These are phyloP conservation scores for Coemansia sp. DNA, from an alignment of 192 early-diverging fungal species.

Conservation along the genomic window DNA sequence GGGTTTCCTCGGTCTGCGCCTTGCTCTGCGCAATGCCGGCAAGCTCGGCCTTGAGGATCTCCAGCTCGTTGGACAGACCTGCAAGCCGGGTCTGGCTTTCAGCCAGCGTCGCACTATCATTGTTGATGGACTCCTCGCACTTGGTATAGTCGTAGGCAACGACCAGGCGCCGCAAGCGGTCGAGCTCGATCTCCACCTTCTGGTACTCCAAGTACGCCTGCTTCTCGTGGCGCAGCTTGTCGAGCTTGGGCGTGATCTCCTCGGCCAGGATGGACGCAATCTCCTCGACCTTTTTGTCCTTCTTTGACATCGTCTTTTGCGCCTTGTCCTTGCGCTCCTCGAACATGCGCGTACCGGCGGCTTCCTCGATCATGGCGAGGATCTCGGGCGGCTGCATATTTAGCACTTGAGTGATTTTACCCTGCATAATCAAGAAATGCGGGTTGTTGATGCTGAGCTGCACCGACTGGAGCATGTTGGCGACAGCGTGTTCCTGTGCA, in stretches of 20 bases:
- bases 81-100: constrained; percentile 40
- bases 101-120: constrained; percentile 27
- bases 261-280: constrained; percentile 78
- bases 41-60: constrained; percentile 64
- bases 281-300: constrained; percentile 94
- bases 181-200: constrained; percentile 89
- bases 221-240: constrained; percentile 85
- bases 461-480: constrained; percentile 94
- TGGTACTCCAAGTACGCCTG: constrained; percentile 89
- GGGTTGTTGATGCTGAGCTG: constrained; percentile 99
- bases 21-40: constrained; percentile 63
- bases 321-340: constrained; percentile 98
- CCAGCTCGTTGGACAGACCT: constrained; percentile 37
- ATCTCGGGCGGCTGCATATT: constrained; percentile 99
- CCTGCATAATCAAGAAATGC: constrained; percentile 99
- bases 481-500: constrained; percentile 85
- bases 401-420: constrained; percentile 97
- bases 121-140: constrained; percentile 63
- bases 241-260: constrained; percentile 92
- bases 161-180: constrained; percentile 74
- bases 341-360: constrained; percentile 98
- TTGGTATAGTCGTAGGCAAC: constrained; percentile 83
- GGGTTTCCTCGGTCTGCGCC: constrained; percentile 46
- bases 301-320: constrained; percentile 88
- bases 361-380: constrained; percentile 98